phyloP scores from a whole-genome alignment of 2,329 filamentous ascomycete genomes.

The Chaetothyriales sp. region DNA sequence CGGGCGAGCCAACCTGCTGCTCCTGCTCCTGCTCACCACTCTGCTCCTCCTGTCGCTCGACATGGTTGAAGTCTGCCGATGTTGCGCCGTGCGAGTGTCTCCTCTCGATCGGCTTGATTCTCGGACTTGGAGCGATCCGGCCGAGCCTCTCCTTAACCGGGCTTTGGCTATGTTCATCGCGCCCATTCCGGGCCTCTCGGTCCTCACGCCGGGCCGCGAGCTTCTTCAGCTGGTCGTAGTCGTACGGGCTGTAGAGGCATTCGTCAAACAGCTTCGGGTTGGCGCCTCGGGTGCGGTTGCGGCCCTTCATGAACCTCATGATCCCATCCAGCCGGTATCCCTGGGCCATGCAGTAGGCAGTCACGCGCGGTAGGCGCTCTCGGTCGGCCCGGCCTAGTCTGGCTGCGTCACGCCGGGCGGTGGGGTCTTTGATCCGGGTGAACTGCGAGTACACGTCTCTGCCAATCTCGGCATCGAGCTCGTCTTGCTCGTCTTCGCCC shows the following conservation, averaged over 20 bases:
- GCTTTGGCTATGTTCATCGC: constrained; percentile 4
- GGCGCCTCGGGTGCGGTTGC: constrained; percentile 59
- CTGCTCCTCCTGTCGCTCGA: constrained; percentile 44
- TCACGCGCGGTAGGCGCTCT: constrained; percentile 72
- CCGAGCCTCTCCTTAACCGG: constrained; percentile 13
- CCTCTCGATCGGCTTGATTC: constrained; percentile 13
- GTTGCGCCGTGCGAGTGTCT: constrained; percentile 50
- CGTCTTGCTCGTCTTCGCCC: constrained; percentile 47
- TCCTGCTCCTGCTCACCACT: constrained; percentile 45
- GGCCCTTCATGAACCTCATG: constrained; percentile 79
- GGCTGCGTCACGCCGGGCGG: constrained; percentile 78
- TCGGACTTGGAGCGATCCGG: constrained; percentile 12
- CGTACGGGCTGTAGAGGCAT: constrained; percentile 91
- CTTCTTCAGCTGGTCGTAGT: constrained; percentile 45
- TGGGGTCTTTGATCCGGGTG: constrained; percentile 92
- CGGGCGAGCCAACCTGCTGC: constrained; percentile 18
- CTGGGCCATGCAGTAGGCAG: constrained; percentile 89
- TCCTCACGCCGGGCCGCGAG: constrained; percentile 22
- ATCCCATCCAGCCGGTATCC: constrained; percentile 80
- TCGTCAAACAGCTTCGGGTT: constrained; percentile 91
- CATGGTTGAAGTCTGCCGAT: constrained; percentile 46
- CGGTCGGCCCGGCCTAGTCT: constrained; percentile 85
- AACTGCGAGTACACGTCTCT: constrained; percentile 96
- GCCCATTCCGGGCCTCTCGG: constrained; percentile 6
- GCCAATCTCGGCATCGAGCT: constrained; percentile 72